phyloP scores from a whole-genome alignment of 2,329 filamentous ascomycete genomes.

The Colletotrichum eleusines region DNA sequence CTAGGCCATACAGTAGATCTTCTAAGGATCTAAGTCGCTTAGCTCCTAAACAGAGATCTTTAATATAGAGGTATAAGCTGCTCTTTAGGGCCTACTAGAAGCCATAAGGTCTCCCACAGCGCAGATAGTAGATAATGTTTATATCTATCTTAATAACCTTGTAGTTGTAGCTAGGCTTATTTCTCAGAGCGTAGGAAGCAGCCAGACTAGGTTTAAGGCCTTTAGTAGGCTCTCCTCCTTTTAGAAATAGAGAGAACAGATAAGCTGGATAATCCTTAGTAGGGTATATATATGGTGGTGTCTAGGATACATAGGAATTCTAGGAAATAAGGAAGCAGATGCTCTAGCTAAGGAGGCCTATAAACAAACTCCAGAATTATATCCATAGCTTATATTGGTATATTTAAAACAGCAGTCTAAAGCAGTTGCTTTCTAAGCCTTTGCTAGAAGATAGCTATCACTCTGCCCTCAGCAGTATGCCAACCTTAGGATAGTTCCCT shows the following conservation, averaged over 20 bases:
- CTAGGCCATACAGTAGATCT: slow-evolving; percentile 11
- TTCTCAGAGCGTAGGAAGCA: not conserved
- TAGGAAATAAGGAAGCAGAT: not conserved
- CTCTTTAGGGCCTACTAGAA: not conserved
- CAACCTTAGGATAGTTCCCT: not conserved
- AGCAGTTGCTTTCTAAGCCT: not conserved
- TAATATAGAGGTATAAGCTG: not conserved
- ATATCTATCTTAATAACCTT: slow-evolving; percentile 11
- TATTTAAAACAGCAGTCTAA: not conserved
- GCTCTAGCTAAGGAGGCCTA: too few species aligned
- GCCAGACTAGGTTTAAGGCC: slow-evolving; percentile 3
- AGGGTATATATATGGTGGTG: slow-evolving; percentile 8
- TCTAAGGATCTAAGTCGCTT: not conserved
- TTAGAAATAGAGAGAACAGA: not conserved
- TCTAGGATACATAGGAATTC: not conserved
- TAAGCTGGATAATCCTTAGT: too few species aligned
- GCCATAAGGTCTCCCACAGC: too few species aligned
- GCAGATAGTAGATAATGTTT: not conserved
- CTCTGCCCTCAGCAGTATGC: not conserved
- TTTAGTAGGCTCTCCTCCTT: not conserved
- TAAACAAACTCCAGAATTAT: slow-evolving; percentile 3
- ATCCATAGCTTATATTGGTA: not conserved
- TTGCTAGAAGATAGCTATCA: slow-evolving; percentile 7
- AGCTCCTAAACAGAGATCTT: slow-evolving; percentile 7
- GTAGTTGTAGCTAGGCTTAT: not conserved